Conservation (phyloP, 163 green algal species). For the Chlamydomonas reinhardtii region DNA sequence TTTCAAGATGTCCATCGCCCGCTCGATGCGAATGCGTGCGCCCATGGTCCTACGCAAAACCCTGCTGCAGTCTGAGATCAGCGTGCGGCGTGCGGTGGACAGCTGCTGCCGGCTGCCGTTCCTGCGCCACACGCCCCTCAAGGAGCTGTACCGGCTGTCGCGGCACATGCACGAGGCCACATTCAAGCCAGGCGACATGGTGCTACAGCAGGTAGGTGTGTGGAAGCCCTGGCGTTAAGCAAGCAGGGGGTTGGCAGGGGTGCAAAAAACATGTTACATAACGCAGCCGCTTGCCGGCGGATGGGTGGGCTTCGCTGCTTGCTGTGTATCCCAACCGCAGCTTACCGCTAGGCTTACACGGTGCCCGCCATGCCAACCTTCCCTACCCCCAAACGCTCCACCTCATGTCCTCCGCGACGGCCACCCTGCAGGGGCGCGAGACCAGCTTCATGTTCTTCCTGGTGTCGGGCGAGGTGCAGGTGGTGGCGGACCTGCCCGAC, state of each 20-base stretch:
- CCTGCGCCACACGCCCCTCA: constrained; percentile 64
- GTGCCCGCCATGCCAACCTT: no score
- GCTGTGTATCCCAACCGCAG: no score
- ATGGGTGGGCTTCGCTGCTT: no score
- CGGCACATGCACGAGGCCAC: constrained; percentile 46
- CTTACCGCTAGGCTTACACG: no score
- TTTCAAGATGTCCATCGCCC: no score
- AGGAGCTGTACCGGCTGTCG: constrained; percentile 57
- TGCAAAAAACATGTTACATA: no score
- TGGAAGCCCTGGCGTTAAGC: background rate
- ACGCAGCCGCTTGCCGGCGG: no score
- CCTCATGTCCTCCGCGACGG: background rate
- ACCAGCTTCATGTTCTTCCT: constrained; percentile 40
- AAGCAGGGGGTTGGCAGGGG: background rate
- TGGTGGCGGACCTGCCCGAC: constrained; percentile 48
- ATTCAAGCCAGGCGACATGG: constrained; percentile 29
- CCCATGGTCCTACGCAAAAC: no score
- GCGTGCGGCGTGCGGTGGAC: constrained; percentile 38
- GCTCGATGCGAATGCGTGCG: no score
- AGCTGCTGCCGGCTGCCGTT: constrained; percentile 57
- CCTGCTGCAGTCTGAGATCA: constrained; percentile 31
- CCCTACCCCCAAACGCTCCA: no score
- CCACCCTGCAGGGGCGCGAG: constrained; percentile 34
- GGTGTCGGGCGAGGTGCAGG: constrained; percentile 25
- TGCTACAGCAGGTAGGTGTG: constrained; percentile 55